Evolutionary conservation across 805 yeast genomes (phyloP).

Genomic region (Sugiyamaella floridensis): DNA sequence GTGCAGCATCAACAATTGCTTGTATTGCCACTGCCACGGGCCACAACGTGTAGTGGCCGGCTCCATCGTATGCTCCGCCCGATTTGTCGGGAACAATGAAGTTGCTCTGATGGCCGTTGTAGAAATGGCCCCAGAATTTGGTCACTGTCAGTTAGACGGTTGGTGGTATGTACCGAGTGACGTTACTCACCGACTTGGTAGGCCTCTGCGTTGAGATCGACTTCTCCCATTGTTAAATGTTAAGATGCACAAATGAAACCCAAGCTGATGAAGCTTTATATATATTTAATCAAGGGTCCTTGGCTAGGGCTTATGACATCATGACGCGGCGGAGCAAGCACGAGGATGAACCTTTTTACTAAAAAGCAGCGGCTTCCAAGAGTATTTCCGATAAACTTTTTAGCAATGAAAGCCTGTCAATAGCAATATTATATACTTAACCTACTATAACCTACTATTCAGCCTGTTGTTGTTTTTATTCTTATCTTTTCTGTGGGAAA

Average conservation of each 20-base stretch:
- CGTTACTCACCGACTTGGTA: constrained; percentile 19
- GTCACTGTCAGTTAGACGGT: neutral
- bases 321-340: too few species aligned
- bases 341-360: too few species aligned
- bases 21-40: constrained; percentile 60
- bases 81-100: constrained; percentile 26
- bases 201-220: constrained; percentile 26
- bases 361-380: too few species aligned
- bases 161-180: neutral
- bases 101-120: constrained; percentile 20
- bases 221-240: neutral
- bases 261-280: too few species aligned
- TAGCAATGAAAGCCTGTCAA: too few species aligned
- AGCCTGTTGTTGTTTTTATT: too few species aligned
- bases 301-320: too few species aligned
- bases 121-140: constrained; percentile 21
- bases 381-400: too few species aligned
- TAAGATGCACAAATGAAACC: neutral
- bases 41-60: constrained; percentile 59
- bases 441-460: too few species aligned
- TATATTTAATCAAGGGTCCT: too few species aligned
- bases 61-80: constrained; percentile 45
- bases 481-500: too few species aligned
- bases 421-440: too few species aligned
- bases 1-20: constrained; percentile 60